phyloP scores from a whole-genome alignment of 164 flowering plant species.

The Nelumbo lutea region DNA sequence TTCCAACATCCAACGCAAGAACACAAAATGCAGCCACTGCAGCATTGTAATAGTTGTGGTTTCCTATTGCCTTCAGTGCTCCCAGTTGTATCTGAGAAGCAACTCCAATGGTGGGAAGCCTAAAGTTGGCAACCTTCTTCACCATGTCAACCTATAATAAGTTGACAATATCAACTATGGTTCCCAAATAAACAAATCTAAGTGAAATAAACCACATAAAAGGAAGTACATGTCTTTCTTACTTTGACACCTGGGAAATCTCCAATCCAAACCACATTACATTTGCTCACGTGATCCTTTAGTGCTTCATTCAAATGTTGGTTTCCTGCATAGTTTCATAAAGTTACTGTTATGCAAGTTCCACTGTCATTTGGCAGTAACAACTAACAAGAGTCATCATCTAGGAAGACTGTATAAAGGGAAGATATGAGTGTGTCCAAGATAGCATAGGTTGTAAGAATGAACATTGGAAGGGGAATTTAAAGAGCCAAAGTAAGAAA shows the following conservation, averaged over 20 bases:
- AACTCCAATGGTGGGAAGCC: conserved; percentile 28
- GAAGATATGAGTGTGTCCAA: no score
- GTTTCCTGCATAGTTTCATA: conserved; percentile 24
- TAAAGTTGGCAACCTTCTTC: conserved; percentile 26
- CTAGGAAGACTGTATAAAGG: no score
- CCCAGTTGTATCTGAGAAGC: conserved; percentile 23
- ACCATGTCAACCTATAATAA: conserved; percentile 31
- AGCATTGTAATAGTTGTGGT: conserved; percentile 39
- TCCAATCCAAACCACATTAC: conserved; percentile 38
- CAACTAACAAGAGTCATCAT: background rate
- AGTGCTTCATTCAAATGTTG: conserved; percentile 29
- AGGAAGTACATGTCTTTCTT: background rate
- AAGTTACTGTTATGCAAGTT: background rate
- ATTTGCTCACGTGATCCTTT: conserved; percentile 11
- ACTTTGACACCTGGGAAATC: conserved; percentile 39
- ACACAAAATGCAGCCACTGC: conserved; percentile 43
- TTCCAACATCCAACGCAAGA: conserved; percentile 31
- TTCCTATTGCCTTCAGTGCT: conserved; percentile 28
- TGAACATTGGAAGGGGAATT: no score
- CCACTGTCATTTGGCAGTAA: background rate
- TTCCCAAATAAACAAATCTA: conserved; percentile 1
- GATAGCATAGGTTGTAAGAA: no score
- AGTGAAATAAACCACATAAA: background rate
- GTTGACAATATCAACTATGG: conserved; percentile 9
- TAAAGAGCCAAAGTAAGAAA: no score